phyloP scores from a whole-genome alignment of 371 early-diverging fungal species.

The Parasitella parasitica region DNA sequence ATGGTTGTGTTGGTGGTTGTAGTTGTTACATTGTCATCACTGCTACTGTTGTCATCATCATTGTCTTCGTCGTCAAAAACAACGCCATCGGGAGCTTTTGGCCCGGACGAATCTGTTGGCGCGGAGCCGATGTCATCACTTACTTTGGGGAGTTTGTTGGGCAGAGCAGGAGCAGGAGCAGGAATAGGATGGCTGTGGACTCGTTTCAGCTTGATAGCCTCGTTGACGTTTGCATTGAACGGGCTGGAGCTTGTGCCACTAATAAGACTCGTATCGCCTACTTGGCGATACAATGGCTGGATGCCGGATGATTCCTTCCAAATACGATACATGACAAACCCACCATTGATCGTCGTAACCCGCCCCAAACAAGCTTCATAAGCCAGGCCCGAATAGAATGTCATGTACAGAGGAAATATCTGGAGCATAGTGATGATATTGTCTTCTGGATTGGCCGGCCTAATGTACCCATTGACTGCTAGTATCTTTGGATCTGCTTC shows the following conservation, averaged over 20 bases:
- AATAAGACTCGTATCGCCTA: neutral
- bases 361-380: conserved; percentile 46
- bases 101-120: neutral
- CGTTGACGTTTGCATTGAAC: neutral
- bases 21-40: conserved; percentile 6
- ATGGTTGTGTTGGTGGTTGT: neutral
- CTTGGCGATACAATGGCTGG: neutral
- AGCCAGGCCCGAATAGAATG: conserved; percentile 40
- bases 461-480: conserved; percentile 49
- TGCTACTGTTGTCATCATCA: conserved; percentile 7
- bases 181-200: neutral
- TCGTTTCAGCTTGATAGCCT: neutral
- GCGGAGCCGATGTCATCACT: conserved; percentile 31
- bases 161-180: neutral
- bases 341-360: conserved; percentile 43
- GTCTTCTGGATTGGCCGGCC: conserved; percentile 50
- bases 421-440: conserved; percentile 51
- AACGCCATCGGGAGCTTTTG: neutral
- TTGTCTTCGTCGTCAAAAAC: neutral
- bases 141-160: conserved; percentile 32
- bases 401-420: conserved; percentile 45
- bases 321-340: conserved; percentile 46
- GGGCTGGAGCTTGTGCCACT: neutral
- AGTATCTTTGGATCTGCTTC: conserved; percentile 40
- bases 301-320: conserved; percentile 29